Percentiles rank a stretch among this genome's conserved stretches.
Conservation (phyloP, 2,329 filamentous ascomycete species). For the Colletotrichum sp. region DNA sequence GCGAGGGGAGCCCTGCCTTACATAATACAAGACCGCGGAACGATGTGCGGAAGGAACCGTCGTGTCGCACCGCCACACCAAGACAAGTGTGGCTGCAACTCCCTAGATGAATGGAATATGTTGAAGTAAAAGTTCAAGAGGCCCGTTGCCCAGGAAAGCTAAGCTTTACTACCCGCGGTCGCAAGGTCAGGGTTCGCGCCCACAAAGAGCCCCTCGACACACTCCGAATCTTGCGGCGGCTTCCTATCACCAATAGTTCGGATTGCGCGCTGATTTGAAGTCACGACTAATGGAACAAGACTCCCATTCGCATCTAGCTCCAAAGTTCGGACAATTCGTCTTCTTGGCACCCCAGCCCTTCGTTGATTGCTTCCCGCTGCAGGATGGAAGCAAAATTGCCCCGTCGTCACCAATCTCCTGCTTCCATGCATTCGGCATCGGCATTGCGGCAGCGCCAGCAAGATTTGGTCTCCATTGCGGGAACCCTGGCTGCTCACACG, state of each 20-base stretch:
- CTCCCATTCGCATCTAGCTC: neutral
- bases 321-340: neutral
- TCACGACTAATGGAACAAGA: neutral
- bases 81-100: neutral
- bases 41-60: neutral
- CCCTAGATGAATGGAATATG: neutral
- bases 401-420: neutral
- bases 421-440: constrained; percentile 7
- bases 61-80: neutral
- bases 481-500: neutral
- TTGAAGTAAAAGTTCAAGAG: neutral
- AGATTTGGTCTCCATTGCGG: neutral
- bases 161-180: constrained; percentile 6
- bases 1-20: neutral
- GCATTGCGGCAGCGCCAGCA: constrained; percentile 2
- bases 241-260: neutral
- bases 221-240: neutral
- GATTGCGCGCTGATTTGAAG: neutral
- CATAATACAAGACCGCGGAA: neutral
- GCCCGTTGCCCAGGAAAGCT: neutral
- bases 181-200: neutral
- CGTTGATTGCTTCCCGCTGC: neutral
- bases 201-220: neutral
- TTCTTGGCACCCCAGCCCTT: neutral
- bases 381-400: neutral